Evolutionary conservation across 495 filamentous ascomycete genomes (phyloP), one percentile per base, ranked within the genome.

Genomic region (Talaromyces wortmannii): DNA sequence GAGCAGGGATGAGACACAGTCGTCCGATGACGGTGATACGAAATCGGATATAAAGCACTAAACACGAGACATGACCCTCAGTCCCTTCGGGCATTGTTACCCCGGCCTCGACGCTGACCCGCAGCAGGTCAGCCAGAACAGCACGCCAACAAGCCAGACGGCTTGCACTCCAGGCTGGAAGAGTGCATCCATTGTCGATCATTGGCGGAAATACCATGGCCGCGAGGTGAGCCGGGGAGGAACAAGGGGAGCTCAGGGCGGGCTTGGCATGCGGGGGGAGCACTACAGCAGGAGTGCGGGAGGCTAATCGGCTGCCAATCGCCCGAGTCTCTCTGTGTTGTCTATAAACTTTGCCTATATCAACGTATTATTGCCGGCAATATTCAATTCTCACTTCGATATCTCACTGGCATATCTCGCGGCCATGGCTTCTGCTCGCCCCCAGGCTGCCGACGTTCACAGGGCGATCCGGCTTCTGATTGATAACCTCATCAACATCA

Each of bases 401-500:
- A 23, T 23, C 23, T 23, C 1, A 1, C 23, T 23, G 23, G 23
- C 4, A 4, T 23, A 23, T 1, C 23, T 23, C 23, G 1, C 4
- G 7, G 50, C 43, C 45, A 72, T 66, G 63, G 46, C 62, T 18
- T 53, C 58, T n/a, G 40, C 55, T 13, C 31, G 53, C 59, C 31
- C 58, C 50, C 36, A 56, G 43, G 45, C 63, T 36, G 50, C 67
- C 23, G 58, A 81, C 52, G 66, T 88, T 32, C 81, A 86, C 64
- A 62, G 63, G 30, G 76, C 73, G 31, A 80, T 89, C 61, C 69
- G 78, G 31, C 74, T 80, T 13, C 69, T 90, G 8, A 89, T 87
- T 59, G 60, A 82, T 58, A 85, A 83, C 49, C 76, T 90, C 10
- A 71, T 89, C 57, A 83, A 86, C 65, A 88, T 89, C 67, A 80